Evolutionary conservation across 2,329 filamentous ascomycete species (phyloP).

Genomic region (Botrytis galanthina): DNA sequence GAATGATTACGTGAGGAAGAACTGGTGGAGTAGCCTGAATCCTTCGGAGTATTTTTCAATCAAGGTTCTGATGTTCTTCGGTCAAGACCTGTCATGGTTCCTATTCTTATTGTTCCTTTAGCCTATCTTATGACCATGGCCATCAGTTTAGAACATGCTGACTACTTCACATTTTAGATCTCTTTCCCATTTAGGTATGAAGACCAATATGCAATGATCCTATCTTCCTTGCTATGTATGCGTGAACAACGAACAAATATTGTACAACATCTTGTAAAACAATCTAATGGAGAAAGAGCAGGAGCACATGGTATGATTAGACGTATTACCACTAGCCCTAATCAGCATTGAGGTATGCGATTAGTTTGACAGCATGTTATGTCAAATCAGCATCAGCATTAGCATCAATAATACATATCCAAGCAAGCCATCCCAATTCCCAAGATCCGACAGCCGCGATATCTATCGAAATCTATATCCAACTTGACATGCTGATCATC

Average conservation of each 20-base stretch:
- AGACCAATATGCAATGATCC: background rate
- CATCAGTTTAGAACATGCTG: background rate
- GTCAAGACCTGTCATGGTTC: conserved; percentile 1
- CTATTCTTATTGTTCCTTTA: background rate
- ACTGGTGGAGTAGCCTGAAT: background rate
- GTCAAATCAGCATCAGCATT: background rate
- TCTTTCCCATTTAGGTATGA: background rate
- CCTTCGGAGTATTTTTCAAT: background rate
- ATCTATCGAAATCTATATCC: conserved; percentile 7
- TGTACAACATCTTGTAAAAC: background rate
- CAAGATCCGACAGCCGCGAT: conserved; percentile 13
- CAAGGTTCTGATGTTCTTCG: conserved; percentile 10
- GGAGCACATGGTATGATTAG: background rate
- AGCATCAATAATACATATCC: background rate
- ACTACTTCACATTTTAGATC: background rate
- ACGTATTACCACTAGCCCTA: background rate
- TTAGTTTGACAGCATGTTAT: background rate
- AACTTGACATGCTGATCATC: background rate
- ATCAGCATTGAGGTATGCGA: background rate
- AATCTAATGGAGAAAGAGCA: background rate
- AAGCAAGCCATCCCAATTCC: background rate
- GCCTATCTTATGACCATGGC: background rate
- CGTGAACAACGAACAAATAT: background rate
- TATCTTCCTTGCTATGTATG: background rate
- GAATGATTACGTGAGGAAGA: background rate